Evolutionary conservation across 2,329 filamentous ascomycete genomes (phyloP).

Genomic region (Trichoderma asperellum): DNA sequence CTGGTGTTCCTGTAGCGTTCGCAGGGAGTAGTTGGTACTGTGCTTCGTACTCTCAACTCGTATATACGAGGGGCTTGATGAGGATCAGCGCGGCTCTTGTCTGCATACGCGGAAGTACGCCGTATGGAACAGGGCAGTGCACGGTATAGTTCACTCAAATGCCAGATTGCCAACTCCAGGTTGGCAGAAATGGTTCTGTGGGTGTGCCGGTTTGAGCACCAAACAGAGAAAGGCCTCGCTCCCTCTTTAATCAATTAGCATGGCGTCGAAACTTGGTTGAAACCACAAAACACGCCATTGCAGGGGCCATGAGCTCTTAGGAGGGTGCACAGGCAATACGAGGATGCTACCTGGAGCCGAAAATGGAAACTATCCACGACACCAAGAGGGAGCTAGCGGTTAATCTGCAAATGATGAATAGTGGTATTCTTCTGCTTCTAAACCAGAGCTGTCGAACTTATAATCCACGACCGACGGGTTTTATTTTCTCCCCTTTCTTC

Average conservation of each 20-base stretch:
- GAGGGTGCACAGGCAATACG: constrained; percentile 17
- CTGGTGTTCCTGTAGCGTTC: background rate
- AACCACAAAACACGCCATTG: constrained; percentile 16
- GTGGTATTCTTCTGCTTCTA: background rate
- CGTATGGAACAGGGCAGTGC: constrained; percentile 9
- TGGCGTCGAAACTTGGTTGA: constrained; percentile 24
- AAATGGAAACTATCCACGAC: background rate
- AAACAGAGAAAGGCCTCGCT: background rate
- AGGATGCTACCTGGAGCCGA: background rate
- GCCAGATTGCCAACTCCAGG: background rate
- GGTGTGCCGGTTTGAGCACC: background rate
- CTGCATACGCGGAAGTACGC: background rate
- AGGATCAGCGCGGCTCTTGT: constrained; percentile 11
- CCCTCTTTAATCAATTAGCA: background rate
- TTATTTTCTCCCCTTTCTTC: background rate
- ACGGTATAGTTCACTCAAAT: background rate
- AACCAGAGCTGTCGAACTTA: background rate
- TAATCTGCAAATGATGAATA: background rate
- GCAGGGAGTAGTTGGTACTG: background rate
- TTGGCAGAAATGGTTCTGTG: background rate
- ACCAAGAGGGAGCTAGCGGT: background rate
- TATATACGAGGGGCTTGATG: constrained; percentile 25
- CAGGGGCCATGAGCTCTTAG: constrained; percentile 12
- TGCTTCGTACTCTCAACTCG: constrained; percentile 5
- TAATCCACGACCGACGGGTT: background rate